These are phyloP conservation scores for Saccharomycopsis hybrid DNA, from an alignment of 1,139 yeast species.

Conservation along the genomic window DNA sequence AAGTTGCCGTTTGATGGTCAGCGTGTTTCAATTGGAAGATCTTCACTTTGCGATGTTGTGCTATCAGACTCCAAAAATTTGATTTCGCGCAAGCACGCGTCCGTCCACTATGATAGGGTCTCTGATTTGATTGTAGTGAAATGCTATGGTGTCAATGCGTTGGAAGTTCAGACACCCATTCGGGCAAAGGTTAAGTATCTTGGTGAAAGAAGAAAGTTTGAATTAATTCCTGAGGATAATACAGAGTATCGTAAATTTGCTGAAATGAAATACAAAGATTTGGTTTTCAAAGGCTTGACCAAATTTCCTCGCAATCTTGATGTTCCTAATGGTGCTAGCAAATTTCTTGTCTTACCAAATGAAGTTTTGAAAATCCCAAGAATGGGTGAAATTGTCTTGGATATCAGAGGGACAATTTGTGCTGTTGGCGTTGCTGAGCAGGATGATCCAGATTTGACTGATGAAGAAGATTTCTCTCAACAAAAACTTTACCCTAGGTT, in stretches of 20 bases:
- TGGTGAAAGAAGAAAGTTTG: conserved; percentile 30
- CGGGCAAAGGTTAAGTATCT: conserved; percentile 26
- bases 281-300: conserved; percentile 17
- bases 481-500: too few relatives aligned
- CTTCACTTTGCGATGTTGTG: conserved; percentile 57
- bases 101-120: conserved; percentile 29
- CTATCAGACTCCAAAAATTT: conserved; percentile 49
- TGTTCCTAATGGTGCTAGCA: conserved; percentile 6
- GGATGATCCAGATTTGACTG: conserved; percentile 22
- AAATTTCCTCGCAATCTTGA: conserved; percentile 23
- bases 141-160: conserved; percentile 70
- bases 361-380: conserved; percentile 25
- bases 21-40: conserved; percentile 49
- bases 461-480: conserved; percentile 30
- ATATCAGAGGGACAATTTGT: conserved; percentile 41
- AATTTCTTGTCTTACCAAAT: conserved; percentile 43
- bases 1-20: conserved; percentile 21
- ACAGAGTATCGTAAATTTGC: conserved; percentile 24
- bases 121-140: conserved; percentile 32
- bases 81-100: conserved; percentile 64
- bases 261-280: conserved; percentile 18
- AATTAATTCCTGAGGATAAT: conserved; percentile 31
- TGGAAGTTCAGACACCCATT: conserved; percentile 54
- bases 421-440: conserved; percentile 57
- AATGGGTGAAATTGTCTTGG: conserved; percentile 47